Conservation (phyloP, 2,329 filamentous ascomycete species). For the Alternaria ventricosa region DNA sequence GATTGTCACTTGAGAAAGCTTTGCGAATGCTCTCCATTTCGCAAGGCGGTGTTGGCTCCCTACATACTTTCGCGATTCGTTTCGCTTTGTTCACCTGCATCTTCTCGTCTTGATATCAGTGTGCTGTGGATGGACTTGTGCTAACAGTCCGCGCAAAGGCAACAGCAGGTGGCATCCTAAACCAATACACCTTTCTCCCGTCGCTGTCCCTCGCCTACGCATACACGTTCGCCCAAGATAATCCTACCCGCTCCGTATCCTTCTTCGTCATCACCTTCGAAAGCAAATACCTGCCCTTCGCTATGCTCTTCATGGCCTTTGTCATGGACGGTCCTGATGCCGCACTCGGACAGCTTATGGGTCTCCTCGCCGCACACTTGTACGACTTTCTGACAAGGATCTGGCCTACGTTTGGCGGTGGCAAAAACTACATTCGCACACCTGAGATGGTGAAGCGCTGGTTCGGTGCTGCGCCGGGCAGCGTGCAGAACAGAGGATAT, state of each 20-base stretch:
- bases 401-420: conserved; percentile 88
- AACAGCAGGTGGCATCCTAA: conserved; percentile 61
- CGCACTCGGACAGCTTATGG: conserved; percentile 71
- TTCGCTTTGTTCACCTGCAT: conserved; percentile 6
- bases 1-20: conserved; percentile 60
- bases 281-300: conserved; percentile 79
- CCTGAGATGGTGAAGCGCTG: conserved; percentile 74
- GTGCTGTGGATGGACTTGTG: conserved; percentile 18
- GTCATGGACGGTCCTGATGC: conserved; percentile 66
- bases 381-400: conserved; percentile 89
- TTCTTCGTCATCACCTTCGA: conserved; percentile 87
- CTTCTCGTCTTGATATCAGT: background rate
- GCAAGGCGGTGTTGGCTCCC: conserved; percentile 67
- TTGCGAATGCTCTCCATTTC: conserved; percentile 62
- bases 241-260: conserved; percentile 74
- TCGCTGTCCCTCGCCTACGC: conserved; percentile 77
- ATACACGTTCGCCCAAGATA: conserved; percentile 87
- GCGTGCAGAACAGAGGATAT: conserved; percentile 59
- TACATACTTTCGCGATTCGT: conserved; percentile 58
- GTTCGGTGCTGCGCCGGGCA: conserved; percentile 61
- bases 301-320: conserved; percentile 77
- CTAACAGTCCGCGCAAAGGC: conserved; percentile 53
- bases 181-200: conserved; percentile 58
- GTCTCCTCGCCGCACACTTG: conserved; percentile 85
- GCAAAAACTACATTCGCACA: conserved; percentile 76